These are phyloP conservation scores for Termitomyces bulborhizus DNA, from an alignment of 768 basidiomycete species.

Conservation along the genomic window DNA sequence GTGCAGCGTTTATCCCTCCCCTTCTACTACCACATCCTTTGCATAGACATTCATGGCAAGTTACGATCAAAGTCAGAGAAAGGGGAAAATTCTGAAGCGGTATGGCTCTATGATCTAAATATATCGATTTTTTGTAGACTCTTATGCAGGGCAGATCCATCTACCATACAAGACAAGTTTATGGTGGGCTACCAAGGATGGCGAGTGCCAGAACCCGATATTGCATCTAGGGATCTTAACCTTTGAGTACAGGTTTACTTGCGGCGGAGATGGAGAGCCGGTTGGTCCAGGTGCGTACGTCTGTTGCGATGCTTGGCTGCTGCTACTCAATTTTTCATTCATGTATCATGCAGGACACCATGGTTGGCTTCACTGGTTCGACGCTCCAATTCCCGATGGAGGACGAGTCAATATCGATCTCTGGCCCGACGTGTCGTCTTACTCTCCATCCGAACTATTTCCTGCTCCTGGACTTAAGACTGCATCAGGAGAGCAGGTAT, in stretches of 20 bases:
- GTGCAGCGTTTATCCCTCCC: constrained; percentile 3
- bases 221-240: not conserved
- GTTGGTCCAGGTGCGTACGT: constrained; percentile 46
- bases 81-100: constrained; percentile 37
- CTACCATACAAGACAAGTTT: constrained; percentile 79
- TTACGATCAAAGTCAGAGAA: constrained; percentile 16
- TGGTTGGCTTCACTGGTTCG: constrained; percentile 86
- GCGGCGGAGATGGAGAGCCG: constrained; percentile 61
- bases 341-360: constrained; percentile 49
- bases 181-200: constrained; percentile 87
- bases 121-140: constrained; percentile 1
- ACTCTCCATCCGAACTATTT: constrained; percentile 65
- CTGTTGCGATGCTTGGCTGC: not conserved
- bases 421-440: constrained; percentile 75
- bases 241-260: constrained; percentile 53
- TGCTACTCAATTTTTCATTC: not conserved
- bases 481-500: constrained; percentile 49
- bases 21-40: constrained; percentile 1
- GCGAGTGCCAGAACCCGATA: constrained; percentile 30
- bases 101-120: constrained; percentile 14
- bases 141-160: constrained; percentile 51
- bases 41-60: constrained; percentile 18
- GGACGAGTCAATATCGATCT: constrained; percentile 71
- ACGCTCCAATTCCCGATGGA: constrained; percentile 58
- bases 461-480: constrained; percentile 60